These are phyloP conservation scores for Claviceps monticola DNA, from an alignment of 2,329 filamentous ascomycete species.

Conservation along the genomic window DNA sequence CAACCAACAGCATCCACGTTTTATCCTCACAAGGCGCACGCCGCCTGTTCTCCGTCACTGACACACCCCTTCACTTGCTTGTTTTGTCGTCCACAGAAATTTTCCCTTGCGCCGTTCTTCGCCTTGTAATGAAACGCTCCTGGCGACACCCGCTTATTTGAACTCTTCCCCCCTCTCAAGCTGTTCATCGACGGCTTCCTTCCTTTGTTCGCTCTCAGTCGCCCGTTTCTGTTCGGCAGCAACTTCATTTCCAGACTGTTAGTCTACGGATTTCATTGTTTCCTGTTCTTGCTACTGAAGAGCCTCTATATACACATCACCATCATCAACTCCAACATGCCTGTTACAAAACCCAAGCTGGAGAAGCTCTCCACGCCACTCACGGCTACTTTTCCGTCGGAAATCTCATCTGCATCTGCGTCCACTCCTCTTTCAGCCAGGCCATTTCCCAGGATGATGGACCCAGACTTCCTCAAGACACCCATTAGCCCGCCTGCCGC, in stretches of 20 bases:
- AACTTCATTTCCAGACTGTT: not conserved
- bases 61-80: constrained; percentile 1
- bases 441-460: constrained; percentile 25
- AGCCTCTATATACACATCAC: not conserved
- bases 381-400: constrained; percentile 48
- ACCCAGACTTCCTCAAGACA: constrained; percentile 56
- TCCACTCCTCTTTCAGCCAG: constrained; percentile 50
- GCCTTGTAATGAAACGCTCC: constrained; percentile 7
- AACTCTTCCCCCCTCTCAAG: not conserved
- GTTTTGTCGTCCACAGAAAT: constrained; percentile 1
- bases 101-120: constrained; percentile 6
- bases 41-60: not conserved
- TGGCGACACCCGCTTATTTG: constrained; percentile 2
- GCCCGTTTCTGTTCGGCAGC: not conserved
- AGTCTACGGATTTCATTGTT: not conserved
- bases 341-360: constrained; percentile 43
- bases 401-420: constrained; percentile 47
- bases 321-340: constrained; percentile 26
- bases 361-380: constrained; percentile 48
- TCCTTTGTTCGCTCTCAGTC: not conserved
- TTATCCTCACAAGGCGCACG: constrained; percentile 5
- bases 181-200: constrained; percentile 1
- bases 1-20: constrained; percentile 1
- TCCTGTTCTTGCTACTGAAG: not conserved
- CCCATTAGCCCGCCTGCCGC: constrained; percentile 83